phyloP scores from a whole-genome alignment of 805 yeast genomes.

The Ogataea dorogensis region DNA sequence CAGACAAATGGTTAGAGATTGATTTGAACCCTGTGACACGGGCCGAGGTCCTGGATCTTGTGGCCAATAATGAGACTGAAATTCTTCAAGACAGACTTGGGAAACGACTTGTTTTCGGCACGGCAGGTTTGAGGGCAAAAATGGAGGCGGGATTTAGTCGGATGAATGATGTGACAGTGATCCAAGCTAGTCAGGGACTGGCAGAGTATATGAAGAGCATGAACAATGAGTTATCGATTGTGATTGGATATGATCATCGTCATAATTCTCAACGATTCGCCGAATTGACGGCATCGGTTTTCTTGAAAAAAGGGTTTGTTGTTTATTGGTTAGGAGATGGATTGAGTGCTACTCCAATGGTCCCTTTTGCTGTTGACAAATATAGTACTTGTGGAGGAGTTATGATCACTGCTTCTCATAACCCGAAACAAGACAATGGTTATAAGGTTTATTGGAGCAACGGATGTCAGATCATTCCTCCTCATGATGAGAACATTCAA shows the following conservation, averaged over 20 bases:
- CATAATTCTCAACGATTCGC: constrained; percentile 80
- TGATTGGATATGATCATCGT: constrained; percentile 91
- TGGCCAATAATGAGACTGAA: constrained; percentile 35
- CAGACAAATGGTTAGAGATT: constrained; percentile 38
- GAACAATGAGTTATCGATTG: constrained; percentile 45
- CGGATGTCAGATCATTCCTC: constrained; percentile 95
- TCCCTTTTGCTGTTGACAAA: constrained; percentile 78
- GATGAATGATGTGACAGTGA: constrained; percentile 84
- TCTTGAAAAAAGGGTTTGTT: constrained; percentile 61
- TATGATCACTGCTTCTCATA: constrained; percentile 91
- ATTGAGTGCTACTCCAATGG: constrained; percentile 81
- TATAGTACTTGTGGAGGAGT: constrained; percentile 73
- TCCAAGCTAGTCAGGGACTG: constrained; percentile 88
- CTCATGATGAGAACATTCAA: constrained; percentile 79
- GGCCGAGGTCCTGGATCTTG: constrained; percentile 50
- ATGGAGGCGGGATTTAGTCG: constrained; percentile 91
- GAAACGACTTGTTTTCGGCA: constrained; percentile 77
- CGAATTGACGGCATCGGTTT: constrained; percentile 70
- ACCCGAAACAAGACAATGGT: constrained; percentile 85
- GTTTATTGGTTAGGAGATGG: constrained; percentile 61
- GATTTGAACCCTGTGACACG: constrained; percentile 45
- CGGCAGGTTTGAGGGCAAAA: constrained; percentile 84
- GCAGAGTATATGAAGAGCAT: constrained; percentile 45
- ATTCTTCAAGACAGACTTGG: constrained; percentile 53
- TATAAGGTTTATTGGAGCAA: constrained; percentile 91